These are phyloP conservation scores for Ophiognomonia clavigignenti-juglandacearum DNA, from an alignment of 2,329 filamentous ascomycete species.

Conservation along the genomic window DNA sequence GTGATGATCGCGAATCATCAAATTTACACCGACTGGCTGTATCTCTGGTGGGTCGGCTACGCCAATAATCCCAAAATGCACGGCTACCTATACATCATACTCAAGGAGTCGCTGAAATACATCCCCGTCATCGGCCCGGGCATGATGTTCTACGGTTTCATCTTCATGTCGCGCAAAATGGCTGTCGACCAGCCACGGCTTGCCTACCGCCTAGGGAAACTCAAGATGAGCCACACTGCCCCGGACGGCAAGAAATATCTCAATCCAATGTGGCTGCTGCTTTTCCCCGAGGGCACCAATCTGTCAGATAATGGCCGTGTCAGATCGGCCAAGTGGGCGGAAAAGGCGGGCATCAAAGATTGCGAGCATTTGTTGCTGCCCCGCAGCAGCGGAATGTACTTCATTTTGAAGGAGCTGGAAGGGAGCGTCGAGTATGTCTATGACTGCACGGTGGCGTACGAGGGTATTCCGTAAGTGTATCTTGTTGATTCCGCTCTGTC, in stretches of 20 bases:
- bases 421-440: constrained; percentile 78
- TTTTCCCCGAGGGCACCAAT: constrained; percentile 88
- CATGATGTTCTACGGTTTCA: constrained; percentile 84
- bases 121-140: constrained; percentile 76
- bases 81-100: constrained; percentile 82
- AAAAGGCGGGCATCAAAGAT: constrained; percentile 69
- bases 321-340: constrained; percentile 70
- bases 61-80: constrained; percentile 71
- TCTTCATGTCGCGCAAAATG: constrained; percentile 90
- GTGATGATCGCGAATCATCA: constrained; percentile 87
- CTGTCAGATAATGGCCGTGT: constrained; percentile 64
- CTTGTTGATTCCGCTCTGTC: not conserved
- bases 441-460: constrained; percentile 93
- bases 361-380: constrained; percentile 71
- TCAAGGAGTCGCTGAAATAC: constrained; percentile 81
- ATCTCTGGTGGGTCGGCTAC: constrained; percentile 92
- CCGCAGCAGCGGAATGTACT: constrained; percentile 74
- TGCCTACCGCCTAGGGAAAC: constrained; percentile 65
- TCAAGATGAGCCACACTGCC: constrained; percentile 53
- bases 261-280: constrained; percentile 84
- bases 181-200: constrained; percentile 71
- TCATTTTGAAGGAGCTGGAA: constrained; percentile 71
- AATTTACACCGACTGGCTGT: constrained; percentile 89
- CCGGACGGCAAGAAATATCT: constrained; percentile 51
- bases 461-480: constrained; percentile 76